Conservation (phyloP, 2,329 filamentous ascomycete species). For the Fusarium penzigii region DNA sequence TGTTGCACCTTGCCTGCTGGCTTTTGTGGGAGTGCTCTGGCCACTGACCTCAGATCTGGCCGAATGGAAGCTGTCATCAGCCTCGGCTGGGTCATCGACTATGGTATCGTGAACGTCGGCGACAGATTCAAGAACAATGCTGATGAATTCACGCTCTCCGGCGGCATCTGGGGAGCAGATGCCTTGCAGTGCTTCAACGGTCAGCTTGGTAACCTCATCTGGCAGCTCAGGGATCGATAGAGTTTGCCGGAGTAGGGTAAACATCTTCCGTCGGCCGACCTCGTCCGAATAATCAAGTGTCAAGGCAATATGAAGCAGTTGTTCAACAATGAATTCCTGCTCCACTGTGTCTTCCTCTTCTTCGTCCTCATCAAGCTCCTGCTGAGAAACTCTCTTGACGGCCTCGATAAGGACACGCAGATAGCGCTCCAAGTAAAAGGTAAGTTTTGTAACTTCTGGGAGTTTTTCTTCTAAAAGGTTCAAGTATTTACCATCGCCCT, state of each 20-base stretch:
- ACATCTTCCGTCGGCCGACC: constrained; percentile 94
- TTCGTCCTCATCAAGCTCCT: constrained; percentile 58
- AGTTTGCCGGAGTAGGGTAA: constrained; percentile 81
- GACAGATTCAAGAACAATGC: constrained; percentile 86
- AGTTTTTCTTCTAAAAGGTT: constrained; percentile 86
- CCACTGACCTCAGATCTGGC: constrained; percentile 82
- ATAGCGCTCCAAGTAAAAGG: constrained; percentile 82
- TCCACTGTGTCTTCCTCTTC: constrained; percentile 85
- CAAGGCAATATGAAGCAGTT: constrained; percentile 87
- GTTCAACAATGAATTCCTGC: constrained; percentile 93
- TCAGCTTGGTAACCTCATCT: constrained; percentile 88
- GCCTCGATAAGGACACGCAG: constrained; percentile 68
- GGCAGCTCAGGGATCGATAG: constrained; percentile 85
- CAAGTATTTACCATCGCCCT: constrained; percentile 73
- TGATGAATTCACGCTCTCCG: constrained; percentile 81
- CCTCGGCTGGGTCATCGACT: constrained; percentile 63
- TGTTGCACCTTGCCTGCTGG: constrained; percentile 42
- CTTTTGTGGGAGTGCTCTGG: constrained; percentile 56
- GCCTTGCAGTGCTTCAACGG: constrained; percentile 76
- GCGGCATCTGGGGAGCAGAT: constrained; percentile 76
- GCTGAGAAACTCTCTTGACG: constrained; percentile 57
- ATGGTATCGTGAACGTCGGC: constrained; percentile 97
- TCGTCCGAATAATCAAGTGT: constrained; percentile 98
- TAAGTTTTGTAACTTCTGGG: constrained; percentile 89
- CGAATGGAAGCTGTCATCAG: constrained; percentile 83